phyloP scores from a whole-genome alignment of 2,329 filamentous ascomycete genomes.

The Stachybotrys chartarum region DNA sequence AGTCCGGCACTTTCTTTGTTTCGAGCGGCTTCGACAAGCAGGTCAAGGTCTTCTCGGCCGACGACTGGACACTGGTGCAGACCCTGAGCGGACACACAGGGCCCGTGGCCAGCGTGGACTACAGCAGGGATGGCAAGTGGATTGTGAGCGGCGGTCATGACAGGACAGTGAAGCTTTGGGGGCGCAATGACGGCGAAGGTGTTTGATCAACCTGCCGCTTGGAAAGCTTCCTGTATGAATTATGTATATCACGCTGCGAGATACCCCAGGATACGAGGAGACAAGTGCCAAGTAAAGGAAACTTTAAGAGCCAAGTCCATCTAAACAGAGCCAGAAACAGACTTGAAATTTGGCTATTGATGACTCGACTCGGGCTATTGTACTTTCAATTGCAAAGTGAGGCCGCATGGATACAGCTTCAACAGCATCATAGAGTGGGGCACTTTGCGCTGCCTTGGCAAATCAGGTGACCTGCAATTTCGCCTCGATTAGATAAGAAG shows the following conservation, averaged over 20 bases:
- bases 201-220: conserved; percentile 22
- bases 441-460: neutral
- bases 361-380: too few species aligned
- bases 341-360: too few species aligned
- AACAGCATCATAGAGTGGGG: neutral
- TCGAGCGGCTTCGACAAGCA: conserved; percentile 89
- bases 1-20: conserved; percentile 85
- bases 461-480: neutral
- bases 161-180: conserved; percentile 93
- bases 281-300: neutral
- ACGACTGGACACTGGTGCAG: conserved; percentile 90
- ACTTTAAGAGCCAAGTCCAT: too few species aligned
- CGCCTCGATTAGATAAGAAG: neutral
- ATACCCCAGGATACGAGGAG: conserved; percentile 14
- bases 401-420: too few species aligned
- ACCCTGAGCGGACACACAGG: conserved; percentile 84
- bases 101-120: conserved; percentile 84
- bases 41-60: conserved; percentile 91
- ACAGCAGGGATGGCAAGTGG: conserved; percentile 80
- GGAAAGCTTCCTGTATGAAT: conserved; percentile 8
- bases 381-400: too few species aligned
- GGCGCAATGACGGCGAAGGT: conserved; percentile 65
- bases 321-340: too few species aligned
- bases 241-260: conserved; percentile 10
- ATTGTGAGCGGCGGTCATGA: conserved; percentile 94